Evolutionary conservation across 2,329 filamentous ascomycete species (phyloP), one percentile per base, ranked within the genome.

Genomic region (Dendryphion nanum): DNA sequence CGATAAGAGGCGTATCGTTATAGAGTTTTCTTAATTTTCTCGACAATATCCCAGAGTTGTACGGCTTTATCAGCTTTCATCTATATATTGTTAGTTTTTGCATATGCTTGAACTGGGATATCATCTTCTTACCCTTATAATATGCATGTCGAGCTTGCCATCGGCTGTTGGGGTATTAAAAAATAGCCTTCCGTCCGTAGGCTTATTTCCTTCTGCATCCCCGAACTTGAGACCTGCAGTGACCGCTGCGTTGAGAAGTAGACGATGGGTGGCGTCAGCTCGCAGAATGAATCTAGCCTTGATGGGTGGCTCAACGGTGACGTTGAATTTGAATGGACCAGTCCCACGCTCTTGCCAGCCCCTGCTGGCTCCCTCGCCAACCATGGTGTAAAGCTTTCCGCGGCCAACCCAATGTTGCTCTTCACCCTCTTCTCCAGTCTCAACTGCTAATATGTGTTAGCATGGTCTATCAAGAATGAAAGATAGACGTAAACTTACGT

Each of bases 261-360:
- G 82, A 16, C 89, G 81, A 55, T 90, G 82, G 1, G 88, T 93
- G 43, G 89, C 89, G 57, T 96, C 90, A 50, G 94, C 89, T 14
- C 91, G 84, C 82, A 96, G 89, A 44, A 97, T 78, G 49, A 97
- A 78, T 29, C 91, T 85, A 17, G 84, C 78, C 44, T 71, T 73
- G 38, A 40, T 79, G 42, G 48, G 64, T 15, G 52, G 50, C 12
- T 60, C 50, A 6, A 51, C 48, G 10, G 50, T 59, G 21, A 61
- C 44, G 55, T 96, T 95, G 61, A 95, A 77, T 68, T 93, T 93
- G 51, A 95, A 74, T 52, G 84, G 85, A 30, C 90, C 90, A 4
- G 83, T 77, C 10, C 90, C 90, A 36, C 90, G 82, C 68, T 97
- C 91, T 64, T 91, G 91, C 91, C 91, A 97, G 32, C 82, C 82